phyloP scores from a whole-genome alignment of 78 protist species.

The Anaeramoeba flamelloides region DNA sequence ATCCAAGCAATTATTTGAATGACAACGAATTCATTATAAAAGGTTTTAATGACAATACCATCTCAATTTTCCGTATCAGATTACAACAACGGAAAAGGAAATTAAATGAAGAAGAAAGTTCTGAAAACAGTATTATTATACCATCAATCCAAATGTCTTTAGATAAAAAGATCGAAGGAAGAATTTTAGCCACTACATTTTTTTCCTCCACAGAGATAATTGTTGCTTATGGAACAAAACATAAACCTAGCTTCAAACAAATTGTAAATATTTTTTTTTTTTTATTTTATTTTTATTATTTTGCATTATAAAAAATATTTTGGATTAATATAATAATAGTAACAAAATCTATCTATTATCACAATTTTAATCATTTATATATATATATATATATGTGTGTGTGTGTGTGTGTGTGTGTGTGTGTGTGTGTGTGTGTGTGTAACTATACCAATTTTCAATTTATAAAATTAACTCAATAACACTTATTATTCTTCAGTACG shows the following conservation, averaged over 20 bases:
- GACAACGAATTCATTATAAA: too few relatives aligned
- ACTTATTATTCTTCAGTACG: not conserved
- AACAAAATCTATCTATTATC: not conserved
- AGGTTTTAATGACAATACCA: too few relatives aligned
- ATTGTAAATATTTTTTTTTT: not conserved
- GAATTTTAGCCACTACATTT: constrained; percentile 1
- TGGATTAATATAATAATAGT: not conserved
- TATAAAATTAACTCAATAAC: not conserved
- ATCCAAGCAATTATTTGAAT: too few relatives aligned
- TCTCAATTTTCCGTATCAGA: too few relatives aligned
- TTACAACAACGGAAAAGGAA: too few relatives aligned
- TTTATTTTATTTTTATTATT: not conserved
- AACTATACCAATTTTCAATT: not conserved
- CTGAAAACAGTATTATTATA: too few relatives aligned
- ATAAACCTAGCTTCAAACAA: constrained; percentile 2
- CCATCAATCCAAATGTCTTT: not conserved
- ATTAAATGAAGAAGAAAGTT: too few relatives aligned
- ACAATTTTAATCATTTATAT: not conserved
- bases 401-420: constrained; percentile 8
- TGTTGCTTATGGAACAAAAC: not conserved
- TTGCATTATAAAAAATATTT: not conserved
- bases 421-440: constrained; percentile 7
- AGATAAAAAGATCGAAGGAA: too few relatives aligned
- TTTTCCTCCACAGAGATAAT: not conserved
- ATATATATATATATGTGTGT: constrained; percentile 6